Conservation (phyloP, 2,329 filamentous ascomycete genomes). For the Cladosporium sp. region DNA sequence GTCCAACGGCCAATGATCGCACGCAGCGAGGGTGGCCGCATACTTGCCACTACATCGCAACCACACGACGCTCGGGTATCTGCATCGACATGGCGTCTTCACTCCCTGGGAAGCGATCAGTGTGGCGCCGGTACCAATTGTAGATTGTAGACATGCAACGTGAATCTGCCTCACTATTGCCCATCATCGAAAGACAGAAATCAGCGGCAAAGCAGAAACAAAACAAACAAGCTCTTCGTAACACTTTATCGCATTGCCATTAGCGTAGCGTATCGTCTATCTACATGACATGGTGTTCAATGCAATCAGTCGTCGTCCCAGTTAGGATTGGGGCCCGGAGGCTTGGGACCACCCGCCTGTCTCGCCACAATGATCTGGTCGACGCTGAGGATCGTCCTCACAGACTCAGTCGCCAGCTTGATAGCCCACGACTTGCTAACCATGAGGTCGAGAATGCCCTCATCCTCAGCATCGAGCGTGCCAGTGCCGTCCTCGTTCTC, state of each 20-base stretch:
- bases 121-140: too few species aligned
- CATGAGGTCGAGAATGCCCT: constrained; percentile 88
- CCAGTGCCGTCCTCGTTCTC: constrained; percentile 81
- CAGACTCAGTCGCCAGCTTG: constrained; percentile 91
- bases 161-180: too few species aligned
- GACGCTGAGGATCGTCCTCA: constrained; percentile 87
- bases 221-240: neutral
- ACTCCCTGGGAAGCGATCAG: too few species aligned
- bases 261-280: constrained; percentile 10
- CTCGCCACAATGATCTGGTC: constrained; percentile 98
- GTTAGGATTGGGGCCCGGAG: constrained; percentile 83
- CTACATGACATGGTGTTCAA: neutral
- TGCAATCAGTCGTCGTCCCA: constrained; percentile 58
- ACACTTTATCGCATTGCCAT: constrained; percentile 10
- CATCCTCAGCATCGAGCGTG: constrained; percentile 76
- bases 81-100: too few species aligned
- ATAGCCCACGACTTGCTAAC: constrained; percentile 95
- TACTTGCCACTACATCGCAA: too few species aligned
- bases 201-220: neutral
- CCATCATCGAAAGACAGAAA: neutral
- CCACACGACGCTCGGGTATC: too few species aligned
- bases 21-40: too few species aligned
- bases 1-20: too few species aligned
- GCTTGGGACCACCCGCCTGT: constrained; percentile 96
- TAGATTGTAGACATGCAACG: too few species aligned